Evolutionary conservation across 352 stramenopile species (phyloP).

Genomic region (Globisporangium orthogonon): DNA sequence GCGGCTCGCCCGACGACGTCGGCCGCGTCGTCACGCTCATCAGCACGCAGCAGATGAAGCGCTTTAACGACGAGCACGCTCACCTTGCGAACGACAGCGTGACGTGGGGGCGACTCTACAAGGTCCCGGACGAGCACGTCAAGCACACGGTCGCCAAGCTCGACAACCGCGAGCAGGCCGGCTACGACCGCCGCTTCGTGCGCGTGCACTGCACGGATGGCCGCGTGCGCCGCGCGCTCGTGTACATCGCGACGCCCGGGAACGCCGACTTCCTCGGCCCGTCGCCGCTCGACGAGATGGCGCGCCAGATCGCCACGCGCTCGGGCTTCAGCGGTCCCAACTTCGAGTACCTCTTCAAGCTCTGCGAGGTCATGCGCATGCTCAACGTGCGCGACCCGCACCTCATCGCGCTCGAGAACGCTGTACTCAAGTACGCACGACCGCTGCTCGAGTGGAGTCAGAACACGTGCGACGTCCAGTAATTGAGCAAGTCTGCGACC

Average conservation of each 20-base stretch:
- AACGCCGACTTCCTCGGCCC: slow-evolving; percentile 84
- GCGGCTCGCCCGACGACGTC: slow-evolving; percentile 70
- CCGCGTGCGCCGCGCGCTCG: slow-evolving; percentile 51
- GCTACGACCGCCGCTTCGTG: slow-evolving; percentile 75
- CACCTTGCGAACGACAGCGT: slow-evolving; percentile 55
- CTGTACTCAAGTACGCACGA: slow-evolving; percentile 43
- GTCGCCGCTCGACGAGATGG: slow-evolving; percentile 63
- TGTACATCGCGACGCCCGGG: slow-evolving; percentile 80
- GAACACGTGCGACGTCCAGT: slow-evolving; percentile 5
- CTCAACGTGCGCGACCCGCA: slow-evolving; percentile 73
- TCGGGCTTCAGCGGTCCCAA: slow-evolving; percentile 75
- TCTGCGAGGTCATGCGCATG: slow-evolving; percentile 76
- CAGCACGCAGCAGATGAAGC: slow-evolving; percentile 63
- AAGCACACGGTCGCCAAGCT: slow-evolving; percentile 68
- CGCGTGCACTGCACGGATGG: slow-evolving; percentile 76
- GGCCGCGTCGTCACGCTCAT: slow-evolving; percentile 87
- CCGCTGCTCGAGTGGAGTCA: slow-evolving; percentile 2
- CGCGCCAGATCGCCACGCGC: slow-evolving; percentile 66
- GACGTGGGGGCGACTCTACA: slow-evolving; percentile 85
- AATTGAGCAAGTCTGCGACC: neutral
- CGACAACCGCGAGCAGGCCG: slow-evolving; percentile 80
- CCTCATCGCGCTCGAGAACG: slow-evolving; percentile 61
- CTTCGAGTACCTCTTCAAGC: slow-evolving; percentile 80
- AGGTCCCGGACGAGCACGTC: slow-evolving; percentile 74
- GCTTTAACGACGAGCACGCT: slow-evolving; percentile 68